Evolutionary conservation across 257 asterid species (phyloP).

Genomic region (Lycium barbarum): DNA sequence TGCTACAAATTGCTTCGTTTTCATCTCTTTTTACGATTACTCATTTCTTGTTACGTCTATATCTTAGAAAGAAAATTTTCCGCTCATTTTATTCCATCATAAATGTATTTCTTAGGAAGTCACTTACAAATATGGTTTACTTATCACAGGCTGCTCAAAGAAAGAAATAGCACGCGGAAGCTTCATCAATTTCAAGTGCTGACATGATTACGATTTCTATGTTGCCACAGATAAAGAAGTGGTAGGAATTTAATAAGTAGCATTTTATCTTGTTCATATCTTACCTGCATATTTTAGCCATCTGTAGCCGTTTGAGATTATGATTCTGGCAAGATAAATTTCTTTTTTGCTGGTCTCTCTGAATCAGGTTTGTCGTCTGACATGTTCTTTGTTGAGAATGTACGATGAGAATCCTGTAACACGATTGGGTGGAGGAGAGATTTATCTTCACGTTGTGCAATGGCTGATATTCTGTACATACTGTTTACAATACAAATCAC

Average conservation of each 20-base stretch:
- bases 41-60: background rate
- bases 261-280: background rate
- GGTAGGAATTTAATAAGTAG: background rate
- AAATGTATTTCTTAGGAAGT: too few species aligned
- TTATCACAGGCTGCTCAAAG: slow-evolving; percentile 40
- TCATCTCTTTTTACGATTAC: background rate
- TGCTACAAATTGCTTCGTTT: background rate
- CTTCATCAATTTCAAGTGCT: slow-evolving; percentile 12
- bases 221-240: background rate
- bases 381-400: background rate
- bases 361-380: background rate
- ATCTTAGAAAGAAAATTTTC: background rate
- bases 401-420: background rate
- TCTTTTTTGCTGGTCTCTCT: background rate
- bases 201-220: background rate
- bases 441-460: background rate
- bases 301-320: too few species aligned
- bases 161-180: slow-evolving; percentile 27
- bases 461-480: background rate
- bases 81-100: background rate
- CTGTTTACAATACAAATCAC: background rate
- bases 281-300: background rate
- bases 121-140: background rate
- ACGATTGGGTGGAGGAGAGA: background rate
- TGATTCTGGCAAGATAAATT: background rate